Base-by-base conservation (phyloP, 2,329 filamentous ascomycete species). In the Diaporthe sp. region DNA sequence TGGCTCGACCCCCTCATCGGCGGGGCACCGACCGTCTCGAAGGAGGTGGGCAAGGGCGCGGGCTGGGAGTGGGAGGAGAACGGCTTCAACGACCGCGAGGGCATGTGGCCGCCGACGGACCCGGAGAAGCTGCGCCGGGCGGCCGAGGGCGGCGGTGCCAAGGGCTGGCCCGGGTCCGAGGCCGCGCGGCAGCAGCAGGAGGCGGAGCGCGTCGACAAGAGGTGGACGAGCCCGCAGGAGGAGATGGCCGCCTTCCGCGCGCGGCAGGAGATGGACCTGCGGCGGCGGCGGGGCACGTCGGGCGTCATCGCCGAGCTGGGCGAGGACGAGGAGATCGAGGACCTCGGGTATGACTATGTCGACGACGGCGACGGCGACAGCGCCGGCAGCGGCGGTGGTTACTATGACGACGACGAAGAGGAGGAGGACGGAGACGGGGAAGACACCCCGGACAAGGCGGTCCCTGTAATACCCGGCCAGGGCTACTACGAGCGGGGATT, bases 31-130 rank as follows among this genome's bases (percentile, higher is more conserved):
- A 80, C 90, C 39, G 82, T 84, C 20, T 81, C 82, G 71, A 76
- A 85, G 60, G 61, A 67, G 51, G 44, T 57, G 34, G 84, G 84
- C 15, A 78, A 72, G 31, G 88, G 86, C 4, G 76, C 80, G 0
- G 89, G 91, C 75, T 90, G 93, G 91, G 82, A 84, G 8, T 96
- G 92, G 85, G 90, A 92, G 77, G 92, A 93, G 78, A 97, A 97
- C 83, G 94, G 92, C 1, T 94, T 96, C 82, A 95, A 97, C 83
- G 89, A 92, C 78, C 84, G 84, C 72, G 82, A 85, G 55, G 88
- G 88, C 71, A 86, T 90, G 81, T 94, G 92, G 92, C 92, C 92
- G 34, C 92, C 92, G 0, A 83, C 85, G 0, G 90, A 93, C 82
- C 91, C 91, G 28, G 91, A 92, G 39, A 92, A 91, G 83, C 82